Evolutionary conservation across 345 rosid species (phyloP), one percentile per base, ranked within the genome.

Genomic region (Laguncularia racemosa): DNA sequence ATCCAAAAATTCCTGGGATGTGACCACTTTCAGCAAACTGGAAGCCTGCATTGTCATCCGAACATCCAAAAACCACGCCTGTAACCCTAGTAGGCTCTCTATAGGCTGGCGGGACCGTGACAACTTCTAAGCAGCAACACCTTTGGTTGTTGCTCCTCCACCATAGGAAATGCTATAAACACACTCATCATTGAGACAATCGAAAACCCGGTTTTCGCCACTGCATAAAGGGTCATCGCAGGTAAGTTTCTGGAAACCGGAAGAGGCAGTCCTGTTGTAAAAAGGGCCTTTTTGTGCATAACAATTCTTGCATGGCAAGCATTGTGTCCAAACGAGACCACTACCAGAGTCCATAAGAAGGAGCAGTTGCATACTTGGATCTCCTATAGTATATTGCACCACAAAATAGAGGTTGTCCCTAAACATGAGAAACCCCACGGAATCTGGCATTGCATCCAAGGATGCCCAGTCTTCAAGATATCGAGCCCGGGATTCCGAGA

Each of bases 231-330:
- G 61, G 20, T 57, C 65, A 26, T 50, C 40, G 15, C 76, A 67
- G 6, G 62, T 60, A 44, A 61, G 38, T 21, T 50, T 61, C 6
- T 5, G 3, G 21, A 63, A 71, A 16, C 57, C 47, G 8, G 52
- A 3, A 10, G 56, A 75, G 6, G 61, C 14, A 8, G 2, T 17
- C 0, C 76, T 43, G 57, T 20, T 19, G 48, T 46, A 70, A n/a
- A 55, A 20, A 2, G 67, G 67, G 18, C 14, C 43, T 2, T 5
- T 16, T 44, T 50, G 65, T 6, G 7, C 16, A 63, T 40, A 66
- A 54, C 74, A 69, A 16, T 48, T 46, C 8, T 16, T 57, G 58
- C 75, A 74, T n/a, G 78, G 54, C 14, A 55, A 14, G 49, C 72
- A 63, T n/a, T 69, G 74, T 14, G 67, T 56, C 78, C 69, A 67